A percentile compares a stretch with the other conserved stretches of the same genome.
These are phyloP conservation scores for Fusarium chuoi DNA, from an alignment of 2,329 filamentous ascomycete species.

Conservation along the genomic window DNA sequence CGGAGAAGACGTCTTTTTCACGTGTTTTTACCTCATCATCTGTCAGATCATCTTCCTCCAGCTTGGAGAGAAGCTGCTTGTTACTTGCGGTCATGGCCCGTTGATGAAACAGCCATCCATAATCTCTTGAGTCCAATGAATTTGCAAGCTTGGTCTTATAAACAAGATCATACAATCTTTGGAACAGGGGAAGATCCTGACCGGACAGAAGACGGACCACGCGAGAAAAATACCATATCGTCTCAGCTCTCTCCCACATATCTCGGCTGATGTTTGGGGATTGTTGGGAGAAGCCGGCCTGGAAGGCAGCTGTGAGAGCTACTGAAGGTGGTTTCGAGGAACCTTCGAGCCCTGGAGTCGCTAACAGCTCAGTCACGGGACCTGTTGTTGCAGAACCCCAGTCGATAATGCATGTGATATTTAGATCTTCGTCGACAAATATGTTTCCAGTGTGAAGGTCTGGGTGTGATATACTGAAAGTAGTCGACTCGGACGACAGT, in stretches of 20 bases:
- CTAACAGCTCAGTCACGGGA: neutral
- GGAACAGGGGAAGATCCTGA: slow-evolving; percentile 28
- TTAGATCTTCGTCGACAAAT: neutral
- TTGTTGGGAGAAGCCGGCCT: slow-evolving; percentile 5
- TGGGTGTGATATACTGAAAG: neutral
- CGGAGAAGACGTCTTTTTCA: neutral
- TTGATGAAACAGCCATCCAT: slow-evolving; percentile 15
- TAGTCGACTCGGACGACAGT: fast-evolving
- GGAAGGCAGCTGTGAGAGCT: neutral
- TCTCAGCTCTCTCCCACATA: slow-evolving; percentile 8
- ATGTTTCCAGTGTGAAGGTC: neutral
- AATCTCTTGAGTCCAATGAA: neutral
- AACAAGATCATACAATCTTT: slow-evolving; percentile 17
- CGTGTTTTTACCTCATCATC: neutral
- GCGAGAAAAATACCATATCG: slow-evolving; percentile 25
- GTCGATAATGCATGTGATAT: neutral
- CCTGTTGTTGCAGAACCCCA: neutral
- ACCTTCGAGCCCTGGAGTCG: neutral
- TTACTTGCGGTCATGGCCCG: slow-evolving; percentile 2
- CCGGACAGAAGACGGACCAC: slow-evolving; percentile 28
- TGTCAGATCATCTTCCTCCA: slow-evolving; percentile 23
- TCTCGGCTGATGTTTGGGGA: neutral
- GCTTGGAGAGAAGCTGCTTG: slow-evolving; percentile 8
- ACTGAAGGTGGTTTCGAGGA: neutral
- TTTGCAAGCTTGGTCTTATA: neutral